A percentile compares a stretch with the other conserved stretches of the same genome.
These are phyloP conservation scores for Phaeophleospora eucalypticola DNA, from an alignment of 2,329 filamentous ascomycete species.

Conservation along the genomic window DNA sequence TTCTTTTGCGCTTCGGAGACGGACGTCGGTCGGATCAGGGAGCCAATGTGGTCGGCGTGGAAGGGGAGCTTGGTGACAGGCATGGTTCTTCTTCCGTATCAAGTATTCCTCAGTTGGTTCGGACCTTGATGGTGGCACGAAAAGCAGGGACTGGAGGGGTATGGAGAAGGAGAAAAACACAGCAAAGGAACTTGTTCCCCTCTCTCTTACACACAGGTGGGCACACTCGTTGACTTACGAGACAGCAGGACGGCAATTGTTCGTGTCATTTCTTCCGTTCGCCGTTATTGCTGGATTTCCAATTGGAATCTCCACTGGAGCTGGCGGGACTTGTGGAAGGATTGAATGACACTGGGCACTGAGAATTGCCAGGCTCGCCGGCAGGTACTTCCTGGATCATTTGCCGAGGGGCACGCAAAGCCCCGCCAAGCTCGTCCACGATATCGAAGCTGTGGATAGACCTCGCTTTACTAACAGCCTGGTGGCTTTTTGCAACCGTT, in stretches of 20 bases:
- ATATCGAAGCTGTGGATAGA: no score
- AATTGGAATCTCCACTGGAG: no score
- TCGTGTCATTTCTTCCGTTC: neutral
- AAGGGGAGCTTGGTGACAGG: slow-evolving; percentile 53
- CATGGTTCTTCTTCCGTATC: slow-evolving; percentile 11
- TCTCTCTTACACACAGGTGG: no score
- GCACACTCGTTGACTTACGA: no score
- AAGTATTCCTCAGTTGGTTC: neutral
- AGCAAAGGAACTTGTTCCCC: no score
- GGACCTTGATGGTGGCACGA: neutral
- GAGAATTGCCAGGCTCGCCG: neutral
- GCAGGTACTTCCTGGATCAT: neutral
- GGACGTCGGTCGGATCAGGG: slow-evolving; percentile 61
- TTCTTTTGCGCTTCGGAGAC: slow-evolving; percentile 58
- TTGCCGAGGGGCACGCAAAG: neutral
- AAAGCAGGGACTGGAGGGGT: neutral
- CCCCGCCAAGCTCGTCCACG: no score
- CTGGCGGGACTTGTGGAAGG: neutral
- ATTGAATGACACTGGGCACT: neutral
- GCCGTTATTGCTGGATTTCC: neutral
- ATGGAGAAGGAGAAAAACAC: neutral
- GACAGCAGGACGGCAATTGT: neutral
- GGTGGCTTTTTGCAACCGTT: no score
- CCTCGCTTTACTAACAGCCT: no score
- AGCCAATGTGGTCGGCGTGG: slow-evolving; percentile 70